A percentile compares a stretch with the other conserved stretches of the same genome.
Evolutionary conservation across 2,329 filamentous ascomycete species (phyloP).

Genomic region (Ceratocystis eucalypticola): DNA sequence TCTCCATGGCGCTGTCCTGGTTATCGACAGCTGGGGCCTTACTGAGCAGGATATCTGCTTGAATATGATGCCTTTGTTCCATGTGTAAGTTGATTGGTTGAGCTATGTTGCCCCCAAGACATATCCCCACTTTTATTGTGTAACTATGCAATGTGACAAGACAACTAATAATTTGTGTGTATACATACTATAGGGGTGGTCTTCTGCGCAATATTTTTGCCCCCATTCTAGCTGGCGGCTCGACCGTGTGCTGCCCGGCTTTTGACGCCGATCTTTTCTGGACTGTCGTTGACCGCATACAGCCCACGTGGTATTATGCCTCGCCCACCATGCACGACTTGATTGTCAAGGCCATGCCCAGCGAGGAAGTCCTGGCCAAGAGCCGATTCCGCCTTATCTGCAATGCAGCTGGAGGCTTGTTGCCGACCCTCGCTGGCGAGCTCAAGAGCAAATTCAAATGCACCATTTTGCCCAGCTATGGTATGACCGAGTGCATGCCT

Average conservation of each 20-base stretch:
- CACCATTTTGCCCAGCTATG: conserved; percentile 42
- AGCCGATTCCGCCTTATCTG: conserved; percentile 39
- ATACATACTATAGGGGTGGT: conserved; percentile 30
- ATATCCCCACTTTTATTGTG: neutral
- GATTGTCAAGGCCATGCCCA: conserved; percentile 35
- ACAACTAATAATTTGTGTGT: neutral
- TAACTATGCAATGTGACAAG: neutral
- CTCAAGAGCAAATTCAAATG: conserved; percentile 39
- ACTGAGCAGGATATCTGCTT: conserved; percentile 35
- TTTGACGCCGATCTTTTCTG: conserved; percentile 44
- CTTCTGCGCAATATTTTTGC: conserved; percentile 42
- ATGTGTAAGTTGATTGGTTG: conserved; percentile 31
- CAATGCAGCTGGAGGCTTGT: conserved; percentile 40
- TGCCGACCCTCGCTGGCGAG: conserved; percentile 37
- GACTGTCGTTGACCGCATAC: conserved; percentile 36
- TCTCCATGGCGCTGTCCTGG: conserved; percentile 37
- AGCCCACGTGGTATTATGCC: conserved; percentile 45
- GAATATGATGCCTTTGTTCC: conserved; percentile 48
- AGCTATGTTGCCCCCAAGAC: too few relatives aligned
- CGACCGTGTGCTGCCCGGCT: conserved; percentile 39
- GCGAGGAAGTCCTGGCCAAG: conserved; percentile 29
- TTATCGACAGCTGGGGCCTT: conserved; percentile 41
- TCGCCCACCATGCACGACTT: conserved; percentile 44
- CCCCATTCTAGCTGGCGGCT: conserved; percentile 40
- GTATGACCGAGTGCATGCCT: conserved; percentile 48